Conservation (phyloP, 345 rosid species). For the Euphorbia lathyris region DNA sequence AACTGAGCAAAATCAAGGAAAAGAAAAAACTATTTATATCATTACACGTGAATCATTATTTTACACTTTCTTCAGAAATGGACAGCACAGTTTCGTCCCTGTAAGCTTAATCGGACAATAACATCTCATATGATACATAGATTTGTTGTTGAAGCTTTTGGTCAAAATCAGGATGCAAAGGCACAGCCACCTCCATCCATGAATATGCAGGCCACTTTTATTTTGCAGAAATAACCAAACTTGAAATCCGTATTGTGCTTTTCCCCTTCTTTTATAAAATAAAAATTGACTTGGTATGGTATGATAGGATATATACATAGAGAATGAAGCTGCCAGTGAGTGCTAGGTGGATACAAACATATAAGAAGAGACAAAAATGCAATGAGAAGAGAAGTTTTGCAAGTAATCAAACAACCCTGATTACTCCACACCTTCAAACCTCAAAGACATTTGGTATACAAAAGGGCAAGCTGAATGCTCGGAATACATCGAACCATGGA, state of each 20-base stretch:
- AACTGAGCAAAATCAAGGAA: too few relatives aligned
- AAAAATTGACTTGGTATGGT: constrained; percentile 13
- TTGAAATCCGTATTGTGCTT: constrained; percentile 26
- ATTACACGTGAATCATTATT: not conserved
- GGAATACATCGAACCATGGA: constrained; percentile 3
- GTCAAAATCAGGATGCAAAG: constrained; percentile 2
- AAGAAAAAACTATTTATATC: not conserved
- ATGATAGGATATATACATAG: constrained; percentile 31
- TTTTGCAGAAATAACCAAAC: constrained; percentile 24
- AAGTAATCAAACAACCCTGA: constrained; percentile 22
- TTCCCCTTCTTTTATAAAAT: constrained; percentile 24
- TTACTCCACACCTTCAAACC: constrained; percentile 17
- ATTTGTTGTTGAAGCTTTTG: not conserved
- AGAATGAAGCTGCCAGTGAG: constrained; percentile 27
- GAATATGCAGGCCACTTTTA: constrained; percentile 22
- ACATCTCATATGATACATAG: not conserved
- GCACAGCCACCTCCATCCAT: constrained; percentile 11
- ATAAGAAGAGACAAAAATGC: constrained; percentile 16
- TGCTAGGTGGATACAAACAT: constrained; percentile 9
- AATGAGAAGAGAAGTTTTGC: constrained; percentile 13
- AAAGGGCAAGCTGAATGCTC: constrained; percentile 1
- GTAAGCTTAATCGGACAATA: not conserved
- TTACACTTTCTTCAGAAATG: constrained; percentile 9
- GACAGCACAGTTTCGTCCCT: not conserved
- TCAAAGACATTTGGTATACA: constrained; percentile 19